Percentiles rank a stretch among this genome's conserved stretches.
phyloP scores from a whole-genome alignment of 179 eudicot species.

The Corrigiola litoralis region DNA sequence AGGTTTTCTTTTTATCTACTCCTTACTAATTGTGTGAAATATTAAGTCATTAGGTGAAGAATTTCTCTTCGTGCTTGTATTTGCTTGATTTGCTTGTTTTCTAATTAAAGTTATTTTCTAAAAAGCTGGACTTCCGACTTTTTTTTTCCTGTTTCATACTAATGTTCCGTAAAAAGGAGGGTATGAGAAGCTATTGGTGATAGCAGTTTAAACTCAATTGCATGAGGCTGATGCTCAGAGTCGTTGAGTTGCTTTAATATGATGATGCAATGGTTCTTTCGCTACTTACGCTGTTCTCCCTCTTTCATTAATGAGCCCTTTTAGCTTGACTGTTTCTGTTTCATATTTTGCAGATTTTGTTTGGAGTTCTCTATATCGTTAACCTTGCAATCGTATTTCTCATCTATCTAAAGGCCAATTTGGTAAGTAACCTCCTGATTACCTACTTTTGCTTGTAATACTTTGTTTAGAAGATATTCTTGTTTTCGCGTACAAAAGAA shows the following conservation, averaged over 20 bases:
- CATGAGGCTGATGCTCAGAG: not conserved
- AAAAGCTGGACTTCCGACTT: not conserved
- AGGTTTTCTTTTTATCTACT: slow-evolving; percentile 53
- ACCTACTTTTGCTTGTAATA: not conserved
- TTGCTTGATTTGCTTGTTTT: not conserved
- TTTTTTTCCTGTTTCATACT: not conserved
- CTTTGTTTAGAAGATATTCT: not conserved
- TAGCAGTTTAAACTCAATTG: no score
- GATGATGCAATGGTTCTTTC: not conserved
- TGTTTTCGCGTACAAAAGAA: not conserved
- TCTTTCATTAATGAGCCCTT: not conserved
- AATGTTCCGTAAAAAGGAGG: no score
- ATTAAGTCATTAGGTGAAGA: no score
- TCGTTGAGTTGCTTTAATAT: no score
- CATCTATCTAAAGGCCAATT: slow-evolving; percentile 78
- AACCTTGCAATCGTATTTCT: slow-evolving; percentile 72
- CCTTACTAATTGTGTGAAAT: not conserved
- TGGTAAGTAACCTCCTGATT: slow-evolving; percentile 42
- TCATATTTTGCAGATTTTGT: slow-evolving; percentile 57
- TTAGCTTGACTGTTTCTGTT: slow-evolving; percentile 1
- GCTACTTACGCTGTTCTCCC: not conserved
- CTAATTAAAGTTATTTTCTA: not conserved
- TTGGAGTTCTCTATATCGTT: slow-evolving; percentile 71
- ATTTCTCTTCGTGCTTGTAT: not conserved
- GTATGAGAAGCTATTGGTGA: not conserved